Base-by-base conservation (phyloP, 306 rosid species). In the Vigna angularis region DNA sequence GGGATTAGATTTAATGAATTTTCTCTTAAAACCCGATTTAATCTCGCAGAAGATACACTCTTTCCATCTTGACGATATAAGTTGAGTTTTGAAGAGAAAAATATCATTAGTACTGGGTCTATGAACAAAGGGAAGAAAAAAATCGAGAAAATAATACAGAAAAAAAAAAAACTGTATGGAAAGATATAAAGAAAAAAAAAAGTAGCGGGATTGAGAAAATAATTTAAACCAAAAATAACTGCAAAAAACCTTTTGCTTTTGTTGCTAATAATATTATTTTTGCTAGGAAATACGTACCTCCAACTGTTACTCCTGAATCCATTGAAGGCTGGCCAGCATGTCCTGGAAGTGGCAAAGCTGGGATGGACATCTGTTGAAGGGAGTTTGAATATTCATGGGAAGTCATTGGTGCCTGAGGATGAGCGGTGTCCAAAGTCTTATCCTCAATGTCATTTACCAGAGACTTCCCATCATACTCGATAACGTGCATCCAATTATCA, bases 401-500 rank as follows among this genome's bases (percentile, higher is more conserved):
- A 40, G 72, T 63, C 73, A 73, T 62, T 50, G 81, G 82, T 79
- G 79, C 83, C 64, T 84, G 89, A 80, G 73, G 78, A 61, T 75
- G 87, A 73, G 90, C 30, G 15, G 76, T 70, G 30, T 63, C 88
- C 66, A 66, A 69, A 74, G 62, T 70, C 72, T 81, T 88, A 50
- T 87, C 85, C 76, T 91, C 91, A 75, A 75, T 82, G 72, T 76
- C 74, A 84, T 75, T 72, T 69, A 81, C 45, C 66, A 93, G 88
- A 48, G 94, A 87, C 80, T 89, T 81, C 36, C 88, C 91, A 55
- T 91, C 98, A 69, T 89, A 93, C 88, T 91, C 97, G 11, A 89
- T 66, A 70, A 93, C 97, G 81, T 93, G 90, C 85, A 80, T 88
- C 98, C 98, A 93, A 82, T 93, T 91, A 4, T 89, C 98, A 48